Evolutionary conservation across 2,329 filamentous ascomycete genomes (phyloP).

Genomic region (Cercospora janseana): DNA sequence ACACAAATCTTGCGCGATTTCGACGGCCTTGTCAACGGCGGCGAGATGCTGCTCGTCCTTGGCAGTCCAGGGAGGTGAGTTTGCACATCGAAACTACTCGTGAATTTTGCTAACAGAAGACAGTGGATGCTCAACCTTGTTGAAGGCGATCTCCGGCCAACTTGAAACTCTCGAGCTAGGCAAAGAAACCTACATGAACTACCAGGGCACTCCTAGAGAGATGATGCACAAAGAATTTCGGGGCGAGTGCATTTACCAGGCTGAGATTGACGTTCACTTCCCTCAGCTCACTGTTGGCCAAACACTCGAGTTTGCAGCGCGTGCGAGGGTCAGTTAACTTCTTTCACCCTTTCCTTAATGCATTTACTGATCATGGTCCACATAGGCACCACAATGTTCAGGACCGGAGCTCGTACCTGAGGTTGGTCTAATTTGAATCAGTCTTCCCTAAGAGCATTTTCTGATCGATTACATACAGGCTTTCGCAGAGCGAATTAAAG

Average conservation of each 20-base stretch:
- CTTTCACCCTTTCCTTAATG: background rate
- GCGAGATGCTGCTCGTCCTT: background rate
- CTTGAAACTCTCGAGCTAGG: background rate
- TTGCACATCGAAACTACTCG: background rate
- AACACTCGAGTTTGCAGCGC: slow-evolving; percentile 57
- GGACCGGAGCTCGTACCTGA: background rate
- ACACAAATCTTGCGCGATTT: background rate
- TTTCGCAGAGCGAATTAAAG: background rate
- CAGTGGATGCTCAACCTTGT: background rate
- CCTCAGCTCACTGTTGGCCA: slow-evolving; percentile 58
- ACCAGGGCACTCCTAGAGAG: slow-evolving; percentile 54
- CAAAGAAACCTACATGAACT: slow-evolving; percentile 49
- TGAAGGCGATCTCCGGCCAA: background rate
- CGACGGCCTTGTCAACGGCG: background rate
- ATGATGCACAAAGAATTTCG: slow-evolving; percentile 49
- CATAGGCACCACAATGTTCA: background rate
- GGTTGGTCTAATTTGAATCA: background rate
- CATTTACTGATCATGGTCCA: background rate
- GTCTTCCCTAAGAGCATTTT: background rate
- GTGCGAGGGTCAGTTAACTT: background rate
- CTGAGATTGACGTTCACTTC: slow-evolving; percentile 54
- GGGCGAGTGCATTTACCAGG: slow-evolving; percentile 49
- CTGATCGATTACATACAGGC: background rate
- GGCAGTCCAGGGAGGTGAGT: background rate
- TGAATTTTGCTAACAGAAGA: background rate